Conservation (phyloP, 768 basidiomycete species). For the Serendipita sp. region DNA sequence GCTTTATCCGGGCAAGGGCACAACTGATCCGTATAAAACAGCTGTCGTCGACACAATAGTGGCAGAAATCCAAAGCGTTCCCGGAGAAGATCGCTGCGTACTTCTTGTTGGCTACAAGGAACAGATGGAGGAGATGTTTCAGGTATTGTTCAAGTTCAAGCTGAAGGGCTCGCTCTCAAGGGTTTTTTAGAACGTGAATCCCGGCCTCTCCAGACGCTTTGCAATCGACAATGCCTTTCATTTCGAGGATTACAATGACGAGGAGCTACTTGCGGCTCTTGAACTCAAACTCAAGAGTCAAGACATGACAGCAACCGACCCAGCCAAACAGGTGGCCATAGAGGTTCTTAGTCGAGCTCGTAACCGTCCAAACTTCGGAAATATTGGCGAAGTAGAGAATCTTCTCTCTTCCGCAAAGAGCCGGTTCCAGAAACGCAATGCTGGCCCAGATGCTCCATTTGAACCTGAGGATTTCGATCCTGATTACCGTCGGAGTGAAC, state of each 20-base stretch:
- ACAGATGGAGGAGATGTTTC: constrained; percentile 61
- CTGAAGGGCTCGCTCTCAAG: background rate
- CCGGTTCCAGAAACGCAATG: constrained; percentile 28
- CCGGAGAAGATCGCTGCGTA: constrained; percentile 56
- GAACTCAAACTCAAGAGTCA: constrained; percentile 41
- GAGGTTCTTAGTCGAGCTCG: constrained; percentile 22
- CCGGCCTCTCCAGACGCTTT: constrained; percentile 49
- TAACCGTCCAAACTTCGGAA: constrained; percentile 46
- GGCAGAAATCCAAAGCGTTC: constrained; percentile 52
- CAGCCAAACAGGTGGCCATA: constrained; percentile 41
- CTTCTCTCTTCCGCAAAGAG: constrained; percentile 35
- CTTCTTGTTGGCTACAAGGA: constrained; percentile 48
- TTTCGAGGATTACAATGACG: constrained; percentile 48
- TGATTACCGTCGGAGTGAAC: constrained; percentile 33
- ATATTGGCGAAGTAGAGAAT: constrained; percentile 50
- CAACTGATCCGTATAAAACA: constrained; percentile 39
- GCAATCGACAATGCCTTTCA: constrained; percentile 50
- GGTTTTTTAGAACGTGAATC: constrained; percentile 45
- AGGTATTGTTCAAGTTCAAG: constrained; percentile 25
- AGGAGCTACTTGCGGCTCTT: constrained; percentile 36
- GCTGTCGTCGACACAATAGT: constrained; percentile 62
- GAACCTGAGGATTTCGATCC: constrained; percentile 44
- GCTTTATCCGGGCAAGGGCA: constrained; percentile 29
- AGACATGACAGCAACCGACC: constrained; percentile 38
- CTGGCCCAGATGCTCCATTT: constrained; percentile 18